A percentile compares a stretch with the other conserved stretches of the same genome.
These are phyloP conservation scores for Yarrowia galli DNA, from an alignment of 1,139 yeast genomes.

Conservation along the genomic window DNA sequence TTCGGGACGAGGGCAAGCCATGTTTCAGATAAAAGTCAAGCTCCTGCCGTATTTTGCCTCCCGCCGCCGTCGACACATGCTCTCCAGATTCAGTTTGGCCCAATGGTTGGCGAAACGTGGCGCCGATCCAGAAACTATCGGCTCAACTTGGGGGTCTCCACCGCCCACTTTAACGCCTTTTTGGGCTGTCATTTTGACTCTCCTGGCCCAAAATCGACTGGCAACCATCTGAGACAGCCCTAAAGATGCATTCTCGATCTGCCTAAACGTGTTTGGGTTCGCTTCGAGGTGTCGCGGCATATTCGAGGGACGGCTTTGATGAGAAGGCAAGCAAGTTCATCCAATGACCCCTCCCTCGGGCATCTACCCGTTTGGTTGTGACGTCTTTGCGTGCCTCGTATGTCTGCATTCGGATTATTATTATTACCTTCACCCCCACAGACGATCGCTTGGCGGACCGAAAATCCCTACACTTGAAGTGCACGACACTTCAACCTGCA, in stretches of 20 bases:
- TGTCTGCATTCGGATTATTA: not conserved
- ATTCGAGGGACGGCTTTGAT: too few species aligned
- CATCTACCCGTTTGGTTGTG: not conserved
- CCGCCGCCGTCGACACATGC: not conserved
- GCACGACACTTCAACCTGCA: not conserved
- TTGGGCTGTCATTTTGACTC: not conserved
- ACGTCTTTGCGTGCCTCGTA: too few species aligned
- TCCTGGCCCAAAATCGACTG: not conserved
- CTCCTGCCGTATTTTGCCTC: not conserved
- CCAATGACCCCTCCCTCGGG: not conserved
- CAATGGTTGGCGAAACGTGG: not conserved
- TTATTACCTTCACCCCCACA: constrained; percentile 5
- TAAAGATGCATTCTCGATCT: not conserved
- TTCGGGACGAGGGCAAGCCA: not conserved
- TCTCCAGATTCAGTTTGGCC: constrained; percentile 5
- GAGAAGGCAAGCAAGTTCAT: not conserved
- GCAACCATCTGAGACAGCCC: constrained; percentile 11
- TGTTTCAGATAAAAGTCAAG: constrained; percentile 1
- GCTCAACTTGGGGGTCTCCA: not conserved
- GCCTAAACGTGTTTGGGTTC: not conserved
- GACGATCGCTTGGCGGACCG: constrained; percentile 3
- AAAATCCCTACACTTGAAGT: not conserved
- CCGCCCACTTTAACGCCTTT: constrained; percentile 8
- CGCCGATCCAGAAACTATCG: not conserved
- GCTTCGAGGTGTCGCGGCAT: not conserved